Base-by-base conservation (phyloP, 169 alveolate genomes). In the Theileria parva region DNA sequence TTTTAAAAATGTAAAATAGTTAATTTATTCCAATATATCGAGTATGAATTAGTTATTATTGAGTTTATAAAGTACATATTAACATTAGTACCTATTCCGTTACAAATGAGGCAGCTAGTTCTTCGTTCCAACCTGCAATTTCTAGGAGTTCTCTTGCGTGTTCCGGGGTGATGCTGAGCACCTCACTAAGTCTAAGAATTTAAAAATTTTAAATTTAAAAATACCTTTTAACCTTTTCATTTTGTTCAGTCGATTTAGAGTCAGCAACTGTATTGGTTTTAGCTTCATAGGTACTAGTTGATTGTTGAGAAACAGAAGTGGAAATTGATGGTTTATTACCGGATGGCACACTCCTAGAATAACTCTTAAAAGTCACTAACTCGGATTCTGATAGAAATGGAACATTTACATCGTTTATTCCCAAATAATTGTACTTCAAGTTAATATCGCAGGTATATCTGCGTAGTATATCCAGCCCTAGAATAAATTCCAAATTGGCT, bases 401-500 rank as follows among this genome's bases (percentile, higher is more conserved):
- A 4, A 96, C 97, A 27, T 84, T 86, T 34, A 94, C 90, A 69
- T 93, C 95, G 19, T 95, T 96, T 79, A 95, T 92, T 27, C 89
- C 83, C 55, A 97, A 92, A 57, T 87, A 89, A 73, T 95, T 94
- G 59, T 94, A 75, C 77, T 89, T 88, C 61, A 97, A 89, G 89
- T 97, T 98, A 28, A 97, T 96, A 75, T 77, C 79, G 85, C 99
- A 96, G 87, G 93, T 92, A 88, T 95, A 95, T 71, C 98, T 91
- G 75, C 94, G 91, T 69, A 97, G 87, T 86, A 95, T 87, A 86
- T 97, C 99, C 37, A 97, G 89, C 17, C 99, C 99, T 64, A 97
- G 92, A 30, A 97, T 80, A 85, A 97, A 95, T 74, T 95, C 99
- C 61, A 96, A 83, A 55, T 89, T 89, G 79, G 87, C 91, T 32